Evolutionary conservation across 129 eudicot species (phyloP).

Genomic region (Apium graveolens): DNA sequence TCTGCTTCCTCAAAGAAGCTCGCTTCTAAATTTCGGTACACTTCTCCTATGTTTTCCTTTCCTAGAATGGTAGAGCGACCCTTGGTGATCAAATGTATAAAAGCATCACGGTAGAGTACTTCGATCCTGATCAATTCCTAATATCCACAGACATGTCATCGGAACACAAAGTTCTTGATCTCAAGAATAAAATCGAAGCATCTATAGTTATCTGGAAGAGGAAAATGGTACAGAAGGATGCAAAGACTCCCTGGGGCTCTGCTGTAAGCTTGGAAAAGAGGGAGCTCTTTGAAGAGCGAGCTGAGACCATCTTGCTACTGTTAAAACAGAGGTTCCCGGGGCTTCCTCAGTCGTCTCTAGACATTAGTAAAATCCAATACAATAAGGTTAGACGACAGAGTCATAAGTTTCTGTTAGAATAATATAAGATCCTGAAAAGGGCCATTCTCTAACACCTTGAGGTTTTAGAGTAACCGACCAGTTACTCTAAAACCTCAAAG

Average conservation of each 20-base stretch:
- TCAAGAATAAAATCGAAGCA: slow-evolving; percentile 36
- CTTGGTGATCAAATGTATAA: slow-evolving; percentile 32
- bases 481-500: no score
- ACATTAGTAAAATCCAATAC: slow-evolving; percentile 28
- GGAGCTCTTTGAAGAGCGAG: slow-evolving; percentile 33
- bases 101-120: slow-evolving; percentile 35
- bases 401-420: not conserved
- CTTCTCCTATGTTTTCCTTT: not conserved
- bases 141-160: slow-evolving; percentile 23
- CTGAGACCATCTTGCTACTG: slow-evolving; percentile 28
- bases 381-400: slow-evolving; percentile 13
- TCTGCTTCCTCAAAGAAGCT: slow-evolving; percentile 1
- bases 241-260: slow-evolving; percentile 26
- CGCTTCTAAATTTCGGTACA: not conserved
- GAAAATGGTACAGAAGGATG: slow-evolving; percentile 30
- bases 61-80: slow-evolving; percentile 31
- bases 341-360: slow-evolving; percentile 31
- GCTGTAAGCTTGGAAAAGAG: slow-evolving; percentile 31
- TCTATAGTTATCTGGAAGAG: slow-evolving; percentile 33
- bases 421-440: no score
- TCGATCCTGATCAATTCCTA: slow-evolving; percentile 28
- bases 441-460: no score
- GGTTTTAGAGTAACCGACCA: no score
- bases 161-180: slow-evolving; percentile 34
- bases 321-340: slow-evolving; percentile 34